phyloP scores from a whole-genome alignment of 192 early-diverging fungal genomes.

The Phlyctochytrium bullatum region DNA sequence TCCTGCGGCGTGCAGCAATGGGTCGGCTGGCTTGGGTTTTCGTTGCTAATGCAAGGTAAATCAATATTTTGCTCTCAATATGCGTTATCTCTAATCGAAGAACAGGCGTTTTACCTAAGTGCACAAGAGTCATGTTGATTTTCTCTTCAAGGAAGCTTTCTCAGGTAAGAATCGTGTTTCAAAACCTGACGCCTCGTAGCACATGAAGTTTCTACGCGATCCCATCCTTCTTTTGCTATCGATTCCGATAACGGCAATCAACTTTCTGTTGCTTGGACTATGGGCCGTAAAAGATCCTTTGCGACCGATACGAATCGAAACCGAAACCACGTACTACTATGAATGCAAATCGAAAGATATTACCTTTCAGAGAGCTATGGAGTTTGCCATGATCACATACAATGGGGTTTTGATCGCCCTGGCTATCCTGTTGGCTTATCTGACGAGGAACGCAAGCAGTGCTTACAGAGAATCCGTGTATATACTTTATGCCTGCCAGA shows the following conservation, averaged over 20 bases:
- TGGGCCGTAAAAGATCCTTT: not conserved
- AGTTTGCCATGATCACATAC: not conserved
- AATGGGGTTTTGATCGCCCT: conserved; percentile 1
- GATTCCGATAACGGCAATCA: not conserved
- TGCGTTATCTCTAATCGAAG: not conserved
- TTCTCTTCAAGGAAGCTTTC: no score
- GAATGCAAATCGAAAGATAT: not conserved
- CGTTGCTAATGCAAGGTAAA: conserved; percentile 3
- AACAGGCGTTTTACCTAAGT: conserved; percentile 3
- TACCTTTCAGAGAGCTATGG: not conserved
- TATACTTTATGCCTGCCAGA: not conserved
- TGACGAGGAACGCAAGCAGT: not conserved
- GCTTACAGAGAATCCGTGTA: conserved; percentile 4
- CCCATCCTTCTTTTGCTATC: not conserved
- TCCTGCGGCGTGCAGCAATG: not conserved
- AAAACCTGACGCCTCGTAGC: no score
- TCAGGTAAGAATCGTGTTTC: no score
- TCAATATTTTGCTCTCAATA: not conserved
- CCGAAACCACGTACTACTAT: not conserved
- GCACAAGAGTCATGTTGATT: no score
- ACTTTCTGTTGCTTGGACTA: not conserved
- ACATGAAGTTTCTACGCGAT: not conserved
- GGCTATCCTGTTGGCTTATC: conserved; percentile 6
- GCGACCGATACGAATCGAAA: not conserved
- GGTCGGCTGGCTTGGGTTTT: conserved; percentile 5